Conservation (phyloP, 192 early-diverging fungal genomes). For the Rhizoclosmatium globosum region DNA sequence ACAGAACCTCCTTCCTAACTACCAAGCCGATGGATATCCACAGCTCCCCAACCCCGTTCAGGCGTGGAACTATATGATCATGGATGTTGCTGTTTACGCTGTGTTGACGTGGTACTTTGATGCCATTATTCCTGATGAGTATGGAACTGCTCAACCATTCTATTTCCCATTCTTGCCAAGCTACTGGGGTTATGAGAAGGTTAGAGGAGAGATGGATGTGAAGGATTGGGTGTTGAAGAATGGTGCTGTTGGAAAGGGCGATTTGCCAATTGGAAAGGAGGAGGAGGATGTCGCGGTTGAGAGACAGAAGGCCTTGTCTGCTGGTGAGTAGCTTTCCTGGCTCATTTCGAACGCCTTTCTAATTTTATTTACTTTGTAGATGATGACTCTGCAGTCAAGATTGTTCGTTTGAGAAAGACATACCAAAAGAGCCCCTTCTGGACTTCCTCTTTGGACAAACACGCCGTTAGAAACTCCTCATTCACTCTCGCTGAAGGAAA, state of each 20-base stretch:
- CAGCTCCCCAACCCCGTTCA: conserved; percentile 67
- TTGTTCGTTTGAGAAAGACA: conserved; percentile 58
- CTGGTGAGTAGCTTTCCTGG: background rate
- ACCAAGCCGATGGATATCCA: conserved; percentile 57
- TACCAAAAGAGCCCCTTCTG: conserved; percentile 43
- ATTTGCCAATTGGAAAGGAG: conserved; percentile 18
- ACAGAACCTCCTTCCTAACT: conserved; percentile 50
- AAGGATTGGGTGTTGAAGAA: conserved; percentile 51
- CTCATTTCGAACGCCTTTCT: background rate
- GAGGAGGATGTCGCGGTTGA: conserved; percentile 36
- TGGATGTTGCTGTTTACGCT: conserved; percentile 67
- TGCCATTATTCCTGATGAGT: conserved; percentile 81
- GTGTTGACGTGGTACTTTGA: conserved; percentile 78
- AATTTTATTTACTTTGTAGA: conserved; percentile 1
- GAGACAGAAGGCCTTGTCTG: conserved; percentile 17
- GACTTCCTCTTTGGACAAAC: conserved; percentile 42
- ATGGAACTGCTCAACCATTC: conserved; percentile 62
- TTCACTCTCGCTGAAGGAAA: conserved; percentile 57
- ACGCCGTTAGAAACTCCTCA: conserved; percentile 48
- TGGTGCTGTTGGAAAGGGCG: background rate
- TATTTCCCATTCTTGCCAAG: conserved; percentile 73
- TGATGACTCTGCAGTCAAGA: conserved; percentile 47
- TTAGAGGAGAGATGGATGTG: conserved; percentile 15
- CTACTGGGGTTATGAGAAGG: conserved; percentile 68
- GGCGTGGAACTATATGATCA: conserved; percentile 69